A percentile compares a stretch with the other conserved stretches of the same genome.
phyloP scores from a whole-genome alignment of 176 grass and related monocot genomes.

The Pontederia crassipes region DNA sequence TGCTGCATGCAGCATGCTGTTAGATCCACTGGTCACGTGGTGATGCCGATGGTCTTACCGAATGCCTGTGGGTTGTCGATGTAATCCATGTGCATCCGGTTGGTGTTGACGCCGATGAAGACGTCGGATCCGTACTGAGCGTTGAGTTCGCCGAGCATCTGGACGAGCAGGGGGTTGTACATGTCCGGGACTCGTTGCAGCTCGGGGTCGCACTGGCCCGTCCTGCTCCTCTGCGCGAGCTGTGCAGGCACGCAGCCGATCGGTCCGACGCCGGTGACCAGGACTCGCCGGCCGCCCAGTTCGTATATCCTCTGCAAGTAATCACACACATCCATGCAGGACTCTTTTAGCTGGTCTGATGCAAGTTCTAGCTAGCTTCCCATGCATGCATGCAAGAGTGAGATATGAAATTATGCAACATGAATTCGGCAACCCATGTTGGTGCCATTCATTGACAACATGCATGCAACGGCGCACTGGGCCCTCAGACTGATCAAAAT shows the following conservation, averaged over 20 bases:
- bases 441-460: too few species aligned
- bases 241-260: slow-evolving; percentile 81
- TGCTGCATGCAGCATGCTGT: not conserved
- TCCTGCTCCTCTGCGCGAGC: slow-evolving; percentile 53
- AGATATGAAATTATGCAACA: too few species aligned
- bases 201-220: slow-evolving; percentile 67
- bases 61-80: slow-evolving; percentile 46
- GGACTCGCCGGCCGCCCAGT: slow-evolving; percentile 41
- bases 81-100: slow-evolving; percentile 57
- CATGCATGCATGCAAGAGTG: not conserved
- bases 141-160: slow-evolving; percentile 38
- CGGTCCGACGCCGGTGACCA: slow-evolving; percentile 71
- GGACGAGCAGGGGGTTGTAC: slow-evolving; percentile 56
- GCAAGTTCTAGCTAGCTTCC: not conserved
- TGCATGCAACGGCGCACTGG: too few species aligned
- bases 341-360: too few species aligned
- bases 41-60: slow-evolving; percentile 5
- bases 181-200: slow-evolving; percentile 47
- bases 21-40: too few species aligned
- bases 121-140: slow-evolving; percentile 19
- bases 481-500: too few species aligned
- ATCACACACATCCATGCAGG: not conserved
- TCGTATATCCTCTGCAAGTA: slow-evolving; percentile 30
- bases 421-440: too few species aligned
- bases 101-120: slow-evolving; percentile 53